phyloP scores from a whole-genome alignment of 139 green algal genomes.

The Ettlia oleoabundans region DNA sequence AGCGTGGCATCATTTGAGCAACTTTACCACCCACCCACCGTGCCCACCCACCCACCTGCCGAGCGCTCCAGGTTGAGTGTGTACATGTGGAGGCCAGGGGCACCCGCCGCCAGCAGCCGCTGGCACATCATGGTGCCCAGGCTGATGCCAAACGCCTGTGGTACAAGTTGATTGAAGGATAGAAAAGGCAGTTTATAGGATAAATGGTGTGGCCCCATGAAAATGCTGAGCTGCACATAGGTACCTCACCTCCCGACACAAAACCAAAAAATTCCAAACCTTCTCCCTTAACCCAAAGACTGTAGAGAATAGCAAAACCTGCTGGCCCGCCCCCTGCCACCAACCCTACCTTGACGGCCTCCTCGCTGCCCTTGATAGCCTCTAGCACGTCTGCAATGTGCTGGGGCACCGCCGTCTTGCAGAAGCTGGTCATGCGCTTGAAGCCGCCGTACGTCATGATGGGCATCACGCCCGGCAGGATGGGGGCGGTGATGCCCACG shows the following conservation, averaged over 20 bases:
- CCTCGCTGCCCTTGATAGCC: slow-evolving; percentile 95
- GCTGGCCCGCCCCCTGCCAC: neutral
- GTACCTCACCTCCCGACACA: no score
- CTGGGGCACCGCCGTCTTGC: slow-evolving; percentile 91
- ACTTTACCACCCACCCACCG: neutral
- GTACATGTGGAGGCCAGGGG: slow-evolving; percentile 96
- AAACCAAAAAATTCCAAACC: no score
- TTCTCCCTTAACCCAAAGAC: no score
- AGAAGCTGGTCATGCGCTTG: slow-evolving; percentile 98
- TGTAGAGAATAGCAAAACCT: neutral
- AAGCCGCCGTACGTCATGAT: slow-evolving; percentile 97
- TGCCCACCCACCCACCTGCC: slow-evolving; percentile 24
- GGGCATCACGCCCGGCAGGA: slow-evolving; percentile 98
- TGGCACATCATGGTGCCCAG: slow-evolving; percentile 91
- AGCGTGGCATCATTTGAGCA: no score
- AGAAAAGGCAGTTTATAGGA: neutral
- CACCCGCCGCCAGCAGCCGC: slow-evolving; percentile 76
- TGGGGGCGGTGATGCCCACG: slow-evolving; percentile 89
- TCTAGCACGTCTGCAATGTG: slow-evolving; percentile 83
- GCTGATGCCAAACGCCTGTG: slow-evolving; percentile 88
- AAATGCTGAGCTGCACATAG: neutral
- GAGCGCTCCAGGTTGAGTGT: slow-evolving; percentile 91
- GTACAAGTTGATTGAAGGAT: neutral
- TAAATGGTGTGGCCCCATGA: neutral
- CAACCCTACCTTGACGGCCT: slow-evolving; percentile 76